These are phyloP conservation scores for Chrysosporium queenslandicum DNA, from an alignment of 2,329 filamentous ascomycete genomes.

Conservation along the genomic window DNA sequence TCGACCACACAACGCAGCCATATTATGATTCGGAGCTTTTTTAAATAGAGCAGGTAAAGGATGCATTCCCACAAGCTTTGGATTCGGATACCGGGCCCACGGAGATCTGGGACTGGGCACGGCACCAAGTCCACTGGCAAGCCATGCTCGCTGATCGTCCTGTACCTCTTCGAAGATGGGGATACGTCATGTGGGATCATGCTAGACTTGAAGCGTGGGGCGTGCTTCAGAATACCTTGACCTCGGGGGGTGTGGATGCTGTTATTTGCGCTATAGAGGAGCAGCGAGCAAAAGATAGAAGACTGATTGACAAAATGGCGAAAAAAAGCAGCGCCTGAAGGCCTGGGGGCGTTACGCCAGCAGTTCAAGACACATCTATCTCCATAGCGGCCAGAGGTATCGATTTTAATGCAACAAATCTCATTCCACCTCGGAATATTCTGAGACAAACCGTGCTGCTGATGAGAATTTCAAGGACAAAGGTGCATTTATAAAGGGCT, in stretches of 20 bases:
- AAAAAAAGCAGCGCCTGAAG: too few relatives aligned
- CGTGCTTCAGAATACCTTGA: constrained; percentile 1
- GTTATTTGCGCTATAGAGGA: background rate
- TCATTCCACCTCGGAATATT: too few relatives aligned
- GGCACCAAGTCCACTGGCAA: background rate
- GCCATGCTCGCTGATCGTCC: background rate
- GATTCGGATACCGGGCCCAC: constrained; percentile 1
- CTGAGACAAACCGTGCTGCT: too few relatives aligned
- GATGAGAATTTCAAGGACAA: too few relatives aligned
- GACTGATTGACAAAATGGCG: background rate
- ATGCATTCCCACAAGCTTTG: background rate
- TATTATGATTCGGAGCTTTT: background rate
- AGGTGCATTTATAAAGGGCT: too few relatives aligned
- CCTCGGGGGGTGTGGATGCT: background rate
- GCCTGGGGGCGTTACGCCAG: too few relatives aligned
- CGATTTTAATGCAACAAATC: too few relatives aligned
- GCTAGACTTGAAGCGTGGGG: constrained; percentile 10
- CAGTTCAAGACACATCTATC: too few relatives aligned
- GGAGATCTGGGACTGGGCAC: constrained; percentile 3
- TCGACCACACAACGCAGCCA: background rate
- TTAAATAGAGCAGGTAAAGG: background rate
- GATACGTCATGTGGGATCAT: constrained; percentile 14
- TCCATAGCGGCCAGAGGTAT: too few relatives aligned
- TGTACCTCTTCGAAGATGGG: constrained; percentile 8
- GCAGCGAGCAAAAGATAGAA: background rate